phyloP scores from a whole-genome alignment of 495 filamentous ascomycete genomes.

The Aspergillus bridgeri region DNA sequence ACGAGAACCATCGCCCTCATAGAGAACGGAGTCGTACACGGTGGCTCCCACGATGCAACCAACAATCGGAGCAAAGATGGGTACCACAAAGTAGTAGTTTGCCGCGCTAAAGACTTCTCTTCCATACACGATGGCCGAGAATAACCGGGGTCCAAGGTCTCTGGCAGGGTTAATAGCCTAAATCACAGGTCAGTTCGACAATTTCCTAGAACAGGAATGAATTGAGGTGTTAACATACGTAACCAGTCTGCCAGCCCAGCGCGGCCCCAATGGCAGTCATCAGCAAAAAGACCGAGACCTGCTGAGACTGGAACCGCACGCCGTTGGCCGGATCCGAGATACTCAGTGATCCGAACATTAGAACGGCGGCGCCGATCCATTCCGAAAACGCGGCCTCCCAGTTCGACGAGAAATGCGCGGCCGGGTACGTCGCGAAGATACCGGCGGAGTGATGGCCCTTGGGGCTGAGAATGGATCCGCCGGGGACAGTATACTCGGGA shows the following conservation, averaged over 20 bases:
- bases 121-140: slow-evolving; percentile 36
- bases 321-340: slow-evolving; percentile 30
- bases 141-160: slow-evolving; percentile 34
- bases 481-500: slow-evolving; percentile 37
- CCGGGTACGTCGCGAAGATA: slow-evolving; percentile 34
- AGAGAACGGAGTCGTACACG: slow-evolving; percentile 28
- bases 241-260: slow-evolving; percentile 37
- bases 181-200: slow-evolving; percentile 3
- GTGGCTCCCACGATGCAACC: slow-evolving; percentile 32
- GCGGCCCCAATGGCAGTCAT: slow-evolving; percentile 32
- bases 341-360: slow-evolving; percentile 32
- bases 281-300: slow-evolving; percentile 30
- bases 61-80: slow-evolving; percentile 29
- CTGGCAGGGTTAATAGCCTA: slow-evolving; percentile 36
- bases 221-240: slow-evolving; percentile 21
- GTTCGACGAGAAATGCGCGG: slow-evolving; percentile 25
- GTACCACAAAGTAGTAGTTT: slow-evolving; percentile 34
- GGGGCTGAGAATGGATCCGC: slow-evolving; percentile 35
- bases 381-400: slow-evolving; percentile 37
- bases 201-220: neutral
- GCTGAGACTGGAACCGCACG: slow-evolving; percentile 25
- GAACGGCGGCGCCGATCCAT: slow-evolving; percentile 28
- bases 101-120: slow-evolving; percentile 30
- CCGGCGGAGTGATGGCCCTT: slow-evolving; percentile 33
- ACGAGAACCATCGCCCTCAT: slow-evolving; percentile 33